Evolutionary conservation across 2,329 filamentous ascomycete species (phyloP).

Genomic region (Penicillium occitanis): DNA sequence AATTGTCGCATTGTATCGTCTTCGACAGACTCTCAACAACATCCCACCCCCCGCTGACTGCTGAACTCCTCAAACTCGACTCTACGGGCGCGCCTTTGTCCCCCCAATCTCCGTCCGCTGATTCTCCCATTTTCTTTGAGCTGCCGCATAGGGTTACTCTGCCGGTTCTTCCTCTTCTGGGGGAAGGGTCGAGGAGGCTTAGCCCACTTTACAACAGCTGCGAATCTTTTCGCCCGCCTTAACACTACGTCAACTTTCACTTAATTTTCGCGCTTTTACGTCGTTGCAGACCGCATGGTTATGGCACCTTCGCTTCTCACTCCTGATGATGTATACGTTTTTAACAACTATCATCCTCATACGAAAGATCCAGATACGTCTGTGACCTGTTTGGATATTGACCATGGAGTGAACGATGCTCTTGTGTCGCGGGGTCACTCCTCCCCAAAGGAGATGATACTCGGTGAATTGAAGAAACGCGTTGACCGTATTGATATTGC

Average conservation of each 20-base stretch:
- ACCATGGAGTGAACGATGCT: constrained; percentile 48
- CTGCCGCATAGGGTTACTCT: constrained; percentile 99
- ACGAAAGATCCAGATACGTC: constrained; percentile 36
- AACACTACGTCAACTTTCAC: constrained; percentile 53
- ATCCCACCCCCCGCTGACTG: constrained; percentile 44
- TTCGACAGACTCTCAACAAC: constrained; percentile 50
- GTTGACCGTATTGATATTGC: constrained; percentile 83
- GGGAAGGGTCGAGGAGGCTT: constrained; percentile 99
- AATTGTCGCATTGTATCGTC: constrained; percentile 46
- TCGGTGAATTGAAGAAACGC: constrained; percentile 80
- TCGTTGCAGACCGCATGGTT: constrained; percentile 49
- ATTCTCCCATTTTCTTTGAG: constrained; percentile 67
- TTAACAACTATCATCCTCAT: constrained; percentile 31
- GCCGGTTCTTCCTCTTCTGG: constrained; percentile 98
- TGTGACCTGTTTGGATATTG: constrained; percentile 36
- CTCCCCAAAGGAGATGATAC: constrained; percentile 75
- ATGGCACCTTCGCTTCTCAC: constrained; percentile 71
- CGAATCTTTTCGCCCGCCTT: constrained; percentile 93
- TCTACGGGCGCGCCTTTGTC: constrained; percentile 40
- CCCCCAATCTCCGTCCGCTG: constrained; percentile 35
- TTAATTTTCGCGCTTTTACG: constrained; percentile 5
- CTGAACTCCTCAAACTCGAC: constrained; percentile 25
- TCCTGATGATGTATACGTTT: constrained; percentile 48
- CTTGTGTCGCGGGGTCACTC: constrained; percentile 43
- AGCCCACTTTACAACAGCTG: constrained; percentile 87